A percentile compares a stretch with the other conserved stretches of the same genome.
Evolutionary conservation across 305 asterid genomes (phyloP).

Genomic region (Fraxinus albicans): DNA sequence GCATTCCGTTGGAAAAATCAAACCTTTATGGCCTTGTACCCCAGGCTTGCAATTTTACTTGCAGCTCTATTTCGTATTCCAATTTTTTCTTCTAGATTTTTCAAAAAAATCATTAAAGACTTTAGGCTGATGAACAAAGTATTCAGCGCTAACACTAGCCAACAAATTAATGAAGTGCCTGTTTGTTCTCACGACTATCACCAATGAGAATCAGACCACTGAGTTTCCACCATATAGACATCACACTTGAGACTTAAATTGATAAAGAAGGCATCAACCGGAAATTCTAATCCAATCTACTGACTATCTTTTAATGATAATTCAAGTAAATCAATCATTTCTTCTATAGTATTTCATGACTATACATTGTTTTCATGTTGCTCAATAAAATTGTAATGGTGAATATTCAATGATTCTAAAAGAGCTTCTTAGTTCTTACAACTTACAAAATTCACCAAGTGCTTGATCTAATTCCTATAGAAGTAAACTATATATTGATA

Average conservation of each 20-base stretch:
- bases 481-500: background rate
- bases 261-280: background rate
- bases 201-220: background rate
- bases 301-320: background rate
- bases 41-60: background rate
- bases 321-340: background rate
- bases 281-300: background rate
- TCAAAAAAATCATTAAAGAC: background rate
- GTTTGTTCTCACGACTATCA: background rate
- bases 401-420: background rate
- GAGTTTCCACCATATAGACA: background rate
- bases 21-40: background rate
- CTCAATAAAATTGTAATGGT: background rate
- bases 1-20: background rate
- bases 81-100: background rate
- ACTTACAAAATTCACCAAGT: background rate
- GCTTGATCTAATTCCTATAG: background rate
- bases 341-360: background rate
- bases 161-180: background rate
- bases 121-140: background rate
- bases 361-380: background rate
- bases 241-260: background rate
- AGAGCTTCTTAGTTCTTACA: background rate
- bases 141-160: background rate
- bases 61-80: background rate